phyloP scores from a whole-genome alignment of 495 filamentous ascomycete genomes.

The Annulohypoxylon nitens region DNA sequence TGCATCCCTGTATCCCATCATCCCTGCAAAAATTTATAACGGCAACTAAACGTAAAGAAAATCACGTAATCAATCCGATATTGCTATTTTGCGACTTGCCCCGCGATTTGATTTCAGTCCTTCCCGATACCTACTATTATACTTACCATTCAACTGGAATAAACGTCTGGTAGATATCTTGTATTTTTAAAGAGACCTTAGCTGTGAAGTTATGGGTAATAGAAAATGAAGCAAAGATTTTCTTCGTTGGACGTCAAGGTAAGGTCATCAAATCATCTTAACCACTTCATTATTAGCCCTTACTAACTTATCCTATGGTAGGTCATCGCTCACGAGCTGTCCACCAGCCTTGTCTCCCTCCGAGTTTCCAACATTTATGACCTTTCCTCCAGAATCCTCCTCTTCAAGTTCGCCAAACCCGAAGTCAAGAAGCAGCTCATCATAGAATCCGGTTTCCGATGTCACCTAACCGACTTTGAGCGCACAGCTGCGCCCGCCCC shows the following conservation, averaged over 20 bases:
- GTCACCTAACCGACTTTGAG: constrained; percentile 90
- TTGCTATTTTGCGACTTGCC: constrained; percentile 12
- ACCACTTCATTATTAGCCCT: not conserved
- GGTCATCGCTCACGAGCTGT: constrained; percentile 95
- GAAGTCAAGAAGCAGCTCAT: constrained; percentile 87
- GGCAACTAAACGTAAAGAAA: not conserved
- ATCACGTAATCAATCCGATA: not conserved
- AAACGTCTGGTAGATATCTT: not conserved
- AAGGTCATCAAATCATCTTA: constrained; percentile 45
- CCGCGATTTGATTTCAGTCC: constrained; percentile 13
- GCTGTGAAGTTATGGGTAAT: not conserved
- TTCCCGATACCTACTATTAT: not conserved
- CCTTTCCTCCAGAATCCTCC: constrained; percentile 92
- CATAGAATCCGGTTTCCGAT: constrained; percentile 95
- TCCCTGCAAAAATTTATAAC: not conserved
- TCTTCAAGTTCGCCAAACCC: constrained; percentile 91
- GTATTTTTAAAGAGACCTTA: not conserved
- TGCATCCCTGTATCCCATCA: not conserved
- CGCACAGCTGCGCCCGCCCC: constrained; percentile 86
- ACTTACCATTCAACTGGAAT: not conserved
- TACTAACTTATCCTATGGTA: constrained; percentile 53
- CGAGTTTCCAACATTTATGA: constrained; percentile 96
- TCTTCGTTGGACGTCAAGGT: constrained; percentile 93
- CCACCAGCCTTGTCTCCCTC: constrained; percentile 75
- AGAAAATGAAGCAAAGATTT: constrained; percentile 95